phyloP scores from a whole-genome alignment of 495 filamentous ascomycete genomes.

The Parachaetomium inaequale region DNA sequence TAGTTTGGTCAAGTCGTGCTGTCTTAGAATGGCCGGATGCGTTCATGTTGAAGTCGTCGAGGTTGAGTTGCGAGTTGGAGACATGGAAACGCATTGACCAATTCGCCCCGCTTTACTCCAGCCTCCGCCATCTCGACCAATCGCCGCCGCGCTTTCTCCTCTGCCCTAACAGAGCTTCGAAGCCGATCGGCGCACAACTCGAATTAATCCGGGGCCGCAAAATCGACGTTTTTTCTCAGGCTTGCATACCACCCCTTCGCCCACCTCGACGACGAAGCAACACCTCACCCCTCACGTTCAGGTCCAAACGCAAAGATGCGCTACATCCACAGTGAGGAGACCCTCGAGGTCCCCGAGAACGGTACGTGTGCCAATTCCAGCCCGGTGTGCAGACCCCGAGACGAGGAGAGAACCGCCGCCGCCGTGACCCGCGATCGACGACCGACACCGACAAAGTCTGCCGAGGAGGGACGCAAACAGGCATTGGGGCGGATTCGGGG shows the following conservation, averaged over 20 bases:
- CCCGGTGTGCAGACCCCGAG: conserved; percentile 1
- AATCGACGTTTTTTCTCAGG: conserved; percentile 36
- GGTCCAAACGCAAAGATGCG: conserved; percentile 69
- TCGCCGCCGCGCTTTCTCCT: conserved; percentile 16
- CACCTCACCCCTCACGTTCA: conserved; percentile 35
- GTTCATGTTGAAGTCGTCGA: background rate
- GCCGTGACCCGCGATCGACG: conserved; percentile 18
- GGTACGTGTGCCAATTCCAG: conserved; percentile 61
- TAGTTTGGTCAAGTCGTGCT: too few species aligned
- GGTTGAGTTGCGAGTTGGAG: background rate
- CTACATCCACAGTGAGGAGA: conserved; percentile 97
- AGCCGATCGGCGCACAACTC: conserved; percentile 34
- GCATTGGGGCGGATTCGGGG: conserved; percentile 4
- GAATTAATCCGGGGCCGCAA: conserved; percentile 41
- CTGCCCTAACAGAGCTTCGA: conserved; percentile 33
- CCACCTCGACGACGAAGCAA: conserved; percentile 37
- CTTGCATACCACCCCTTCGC: conserved; percentile 31
- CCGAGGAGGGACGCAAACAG: conserved; percentile 1
- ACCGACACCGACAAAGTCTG: conserved; percentile 11
- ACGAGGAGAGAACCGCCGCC: conserved; percentile 10
- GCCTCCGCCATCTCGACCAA: conserved; percentile 26
- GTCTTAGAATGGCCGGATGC: too few species aligned
- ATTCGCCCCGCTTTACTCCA: conserved; percentile 18
- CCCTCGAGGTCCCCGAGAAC: conserved; percentile 88
- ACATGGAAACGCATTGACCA: conserved; percentile 22